Base-by-base conservation (phyloP, 1,284 basidiomycete genomes). In the Fistulinella cinereoalba region DNA sequence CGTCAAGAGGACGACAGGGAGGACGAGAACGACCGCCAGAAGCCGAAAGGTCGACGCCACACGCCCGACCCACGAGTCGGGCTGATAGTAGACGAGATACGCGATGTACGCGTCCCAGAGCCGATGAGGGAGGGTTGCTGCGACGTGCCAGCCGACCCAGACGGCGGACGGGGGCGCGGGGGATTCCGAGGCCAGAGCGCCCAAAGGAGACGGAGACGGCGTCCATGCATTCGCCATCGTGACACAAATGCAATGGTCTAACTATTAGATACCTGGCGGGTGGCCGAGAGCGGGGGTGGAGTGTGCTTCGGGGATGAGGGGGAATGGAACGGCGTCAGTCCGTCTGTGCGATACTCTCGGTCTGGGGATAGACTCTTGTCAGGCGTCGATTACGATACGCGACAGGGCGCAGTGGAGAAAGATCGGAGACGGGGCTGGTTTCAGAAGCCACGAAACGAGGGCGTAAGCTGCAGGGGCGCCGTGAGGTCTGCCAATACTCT, bases 21-120 rank as follows among this genome's bases (percentile, higher is more conserved):
- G 56, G 49, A 83, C 70, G 52, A 81, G 60, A 10, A 83, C 49
- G 52, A 86, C 64, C 23, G 86, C 82, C 47, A 88, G 71, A 38
- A 88, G 62, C 46, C 84, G 82, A 54, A 76, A 84, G 10, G 71
- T 71, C 33, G 75, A 87, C 49, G 80, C 88, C 55, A 71, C 76
- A 61, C 71, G 81, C 53, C 71, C 81, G 52, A 84, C 85, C 85
- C 76, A 88, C 40, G 79, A 92, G 34, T 71, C 67, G 5, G 74
- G 67, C 34, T 76, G 57, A 59, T 83, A 85, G 53, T 75, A 65
- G 76, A 80, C 83, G 18, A 88, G 71, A 56, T 82, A 72, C 29
- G 77, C 66, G 49, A 83, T 51, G 54, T 88, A 88, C 51, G 70
- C 68, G 21, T 71, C 58, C 82, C 83, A 85, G 41, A 85, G 42